Evolutionary conservation across 164 flowering plant species (phyloP), one percentile per base, ranked within the genome.

Genomic region (Saururus chinensis): DNA sequence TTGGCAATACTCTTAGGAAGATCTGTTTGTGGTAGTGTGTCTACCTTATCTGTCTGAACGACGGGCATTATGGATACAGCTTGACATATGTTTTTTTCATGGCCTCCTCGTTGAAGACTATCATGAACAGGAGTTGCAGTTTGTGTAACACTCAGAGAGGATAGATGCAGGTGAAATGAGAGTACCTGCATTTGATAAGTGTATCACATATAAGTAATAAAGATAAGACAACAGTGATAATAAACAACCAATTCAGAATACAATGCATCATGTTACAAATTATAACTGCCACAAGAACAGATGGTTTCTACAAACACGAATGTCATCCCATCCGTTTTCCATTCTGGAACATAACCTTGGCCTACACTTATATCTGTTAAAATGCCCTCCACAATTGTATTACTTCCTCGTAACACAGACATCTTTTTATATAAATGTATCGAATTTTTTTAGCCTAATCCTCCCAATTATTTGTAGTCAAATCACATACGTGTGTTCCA

Each of bases 81-180:
- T 53, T 53, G 61, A 61, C 14, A 17, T 45, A 9, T 17, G 11
- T 4, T 2, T 12, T 12, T 12, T 45, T 41, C 45, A 70, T 7
- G 49, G 61, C 53, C 62, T 23, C 64, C 72, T 49, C 56, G 56
- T 66, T 57, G 68, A 72, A 65, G 59, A 40, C 49, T 23, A 62
- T 65, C 68, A 25, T 40, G 20, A 40, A 21, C 19, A 63, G 59
- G 67, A 69, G 61, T 66, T 68, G 66, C 56, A 20, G 58, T 65
- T 61, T 71, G 66, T 61, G 82, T 71, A 67, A 53, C 64, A 57
- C 67, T 76, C 69, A 70, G 70, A 1, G 79, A 74, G 10, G 91
- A 84, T 68, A 89, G 81, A 76, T 75, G 83, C 25, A 89, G 76
- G 63, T 70, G 68, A 64, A 83, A 75, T 40, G 79, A 76, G 61